Percentiles rank a stretch among this genome's conserved stretches.
These are phyloP conservation scores for Ceraceosorus bombacis DNA, from an alignment of 1,284 basidiomycete genomes.

Conservation along the genomic window DNA sequence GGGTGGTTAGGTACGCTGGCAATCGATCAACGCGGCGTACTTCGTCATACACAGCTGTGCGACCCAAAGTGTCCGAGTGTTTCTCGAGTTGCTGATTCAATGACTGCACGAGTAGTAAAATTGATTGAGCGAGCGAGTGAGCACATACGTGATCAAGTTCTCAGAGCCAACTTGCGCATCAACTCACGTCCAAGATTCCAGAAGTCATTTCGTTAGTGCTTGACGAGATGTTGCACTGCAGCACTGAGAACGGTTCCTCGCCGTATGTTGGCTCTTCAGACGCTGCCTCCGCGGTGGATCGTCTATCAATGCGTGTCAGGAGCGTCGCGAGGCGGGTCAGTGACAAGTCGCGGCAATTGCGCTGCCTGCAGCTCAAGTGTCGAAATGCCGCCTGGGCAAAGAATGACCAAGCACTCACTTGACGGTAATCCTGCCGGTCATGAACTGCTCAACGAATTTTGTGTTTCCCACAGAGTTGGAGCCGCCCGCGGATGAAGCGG, in stretches of 20 bases:
- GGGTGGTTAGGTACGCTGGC: conserved; percentile 72
- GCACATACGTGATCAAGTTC: conserved; percentile 1
- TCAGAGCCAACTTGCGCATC: conserved; percentile 1
- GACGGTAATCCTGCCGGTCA: conserved; percentile 72
- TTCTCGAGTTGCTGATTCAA: conserved; percentile 81
- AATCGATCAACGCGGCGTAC: conserved; percentile 73
- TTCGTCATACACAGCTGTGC: conserved; percentile 76
- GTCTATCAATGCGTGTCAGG: conserved; percentile 4
- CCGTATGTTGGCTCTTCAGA: conserved; percentile 65
- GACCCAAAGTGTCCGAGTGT: conserved; percentile 66
- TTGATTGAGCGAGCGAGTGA: background rate
- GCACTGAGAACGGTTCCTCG: conserved; percentile 71
- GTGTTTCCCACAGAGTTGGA: no score
- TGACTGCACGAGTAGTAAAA: conserved; percentile 53
- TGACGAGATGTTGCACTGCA: conserved; percentile 83
- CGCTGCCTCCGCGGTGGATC: conserved; percentile 58
- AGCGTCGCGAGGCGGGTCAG: background rate
- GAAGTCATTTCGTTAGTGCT: conserved; percentile 81
- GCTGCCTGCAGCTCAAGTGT: background rate
- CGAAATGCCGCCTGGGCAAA: background rate
- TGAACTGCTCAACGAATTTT: conserved; percentile 70
- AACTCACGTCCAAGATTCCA: conserved; percentile 72
- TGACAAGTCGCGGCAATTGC: no score
- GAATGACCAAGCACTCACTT: conserved; percentile 57
- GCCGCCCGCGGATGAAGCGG: conserved; percentile 7